Percentiles rank a stretch among this genome's conserved stretches.
Conservation (phyloP, 1,284 basidiomycete genomes). For the Ceratorhiza oryzae-sativae region DNA sequence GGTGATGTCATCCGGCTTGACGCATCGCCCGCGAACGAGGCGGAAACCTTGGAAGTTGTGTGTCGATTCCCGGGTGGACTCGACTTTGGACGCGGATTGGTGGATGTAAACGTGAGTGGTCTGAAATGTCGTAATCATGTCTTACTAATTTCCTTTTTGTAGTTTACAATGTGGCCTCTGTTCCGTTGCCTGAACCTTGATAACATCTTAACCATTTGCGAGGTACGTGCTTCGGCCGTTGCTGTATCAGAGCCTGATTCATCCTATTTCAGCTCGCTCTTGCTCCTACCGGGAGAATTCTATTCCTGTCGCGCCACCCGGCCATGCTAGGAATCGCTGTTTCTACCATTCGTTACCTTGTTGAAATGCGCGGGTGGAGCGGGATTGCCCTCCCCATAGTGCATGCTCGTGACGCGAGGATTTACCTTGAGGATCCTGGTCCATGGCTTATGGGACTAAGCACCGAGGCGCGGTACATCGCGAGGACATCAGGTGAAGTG, state of each 20-base stretch:
- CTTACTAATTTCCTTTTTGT: constrained; percentile 17
- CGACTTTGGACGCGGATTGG: constrained; percentile 81
- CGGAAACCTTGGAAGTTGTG: constrained; percentile 79
- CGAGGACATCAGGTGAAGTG: constrained; percentile 78
- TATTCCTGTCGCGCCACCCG: constrained; percentile 91
- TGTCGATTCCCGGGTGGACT: constrained; percentile 84
- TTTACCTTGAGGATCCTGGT: constrained; percentile 81
- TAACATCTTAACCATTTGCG: constrained; percentile 91
- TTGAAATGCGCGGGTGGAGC: constrained; percentile 93
- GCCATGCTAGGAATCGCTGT: constrained; percentile 92
- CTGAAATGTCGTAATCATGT: neutral
- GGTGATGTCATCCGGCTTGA: constrained; percentile 85
- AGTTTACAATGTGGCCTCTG: constrained; percentile 94
- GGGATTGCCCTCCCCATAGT: constrained; percentile 86
- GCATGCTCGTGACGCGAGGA: constrained; percentile 88
- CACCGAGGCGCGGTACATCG: constrained; percentile 82
- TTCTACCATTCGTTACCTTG: constrained; percentile 87
- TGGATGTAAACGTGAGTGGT: constrained; percentile 70
- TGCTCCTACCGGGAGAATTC: constrained; percentile 87
- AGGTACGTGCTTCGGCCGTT: constrained; percentile 61
- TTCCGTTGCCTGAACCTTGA: constrained; percentile 95
- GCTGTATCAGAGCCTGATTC: neutral
- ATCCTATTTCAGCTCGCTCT: constrained; percentile 79
- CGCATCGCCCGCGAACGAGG: constrained; percentile 55
- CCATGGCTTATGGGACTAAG: constrained; percentile 93